Evolutionary conservation across 345 rosid genomes (phyloP).

Genomic region (Murraya paniculata): DNA sequence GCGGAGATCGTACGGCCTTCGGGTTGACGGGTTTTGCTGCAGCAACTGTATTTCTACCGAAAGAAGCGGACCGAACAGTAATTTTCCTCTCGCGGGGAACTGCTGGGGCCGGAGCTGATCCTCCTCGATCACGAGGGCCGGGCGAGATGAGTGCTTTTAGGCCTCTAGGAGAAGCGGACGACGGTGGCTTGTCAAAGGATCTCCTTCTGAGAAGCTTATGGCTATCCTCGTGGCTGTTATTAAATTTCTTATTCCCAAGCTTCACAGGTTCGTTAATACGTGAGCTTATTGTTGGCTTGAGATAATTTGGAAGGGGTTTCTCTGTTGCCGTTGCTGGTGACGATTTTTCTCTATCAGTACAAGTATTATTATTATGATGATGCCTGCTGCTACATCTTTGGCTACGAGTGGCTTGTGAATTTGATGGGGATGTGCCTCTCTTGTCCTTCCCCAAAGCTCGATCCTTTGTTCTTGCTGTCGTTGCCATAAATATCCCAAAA

Average conservation of each 20-base stretch:
- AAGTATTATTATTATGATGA: conserved; percentile 16
- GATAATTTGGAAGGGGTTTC: conserved; percentile 49
- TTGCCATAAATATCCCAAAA: conserved; percentile 19
- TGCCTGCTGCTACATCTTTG: conserved; percentile 17
- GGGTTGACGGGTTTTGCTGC: conserved; percentile 21
- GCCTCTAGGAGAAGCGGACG: conserved; percentile 38
- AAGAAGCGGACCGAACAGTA: conserved; percentile 34
- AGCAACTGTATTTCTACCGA: conserved; percentile 5
- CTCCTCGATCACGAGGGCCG: conserved; percentile 21
- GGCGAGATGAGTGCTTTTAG: conserved; percentile 46
- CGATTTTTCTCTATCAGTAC: conserved; percentile 15
- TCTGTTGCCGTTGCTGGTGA: not conserved
- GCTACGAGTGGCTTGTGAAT: conserved; percentile 17
- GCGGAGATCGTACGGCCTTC: conserved; percentile 27
- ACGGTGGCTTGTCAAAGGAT: conserved; percentile 72
- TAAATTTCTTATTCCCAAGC: conserved; percentile 31
- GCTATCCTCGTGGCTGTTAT: conserved; percentile 18
- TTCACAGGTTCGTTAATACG: conserved; percentile 29
- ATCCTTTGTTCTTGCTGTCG: conserved; percentile 22
- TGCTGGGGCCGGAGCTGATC: not conserved
- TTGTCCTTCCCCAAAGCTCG: conserved; percentile 31
- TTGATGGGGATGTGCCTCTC: conserved; percentile 30
- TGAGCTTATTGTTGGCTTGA: conserved; percentile 45
- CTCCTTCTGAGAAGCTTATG: conserved; percentile 56
- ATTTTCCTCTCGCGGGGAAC: conserved; percentile 33